These are phyloP conservation scores for Fraxinus dipetala DNA, from an alignment of 305 asterid species.

Conservation along the genomic window DNA sequence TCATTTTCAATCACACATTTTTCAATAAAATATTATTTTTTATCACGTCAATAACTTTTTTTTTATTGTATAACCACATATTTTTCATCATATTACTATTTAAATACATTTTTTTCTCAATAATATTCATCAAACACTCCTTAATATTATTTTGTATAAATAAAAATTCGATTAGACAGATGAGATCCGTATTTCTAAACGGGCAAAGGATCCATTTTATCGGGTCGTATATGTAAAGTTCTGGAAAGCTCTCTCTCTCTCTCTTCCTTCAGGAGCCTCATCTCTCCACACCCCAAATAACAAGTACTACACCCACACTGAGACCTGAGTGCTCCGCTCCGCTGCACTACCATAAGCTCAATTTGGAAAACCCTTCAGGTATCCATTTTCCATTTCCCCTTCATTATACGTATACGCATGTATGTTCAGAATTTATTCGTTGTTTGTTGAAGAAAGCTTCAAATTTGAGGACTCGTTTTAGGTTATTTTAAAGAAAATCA, in stretches of 20 bases:
- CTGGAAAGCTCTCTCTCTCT: conserved; percentile 17
- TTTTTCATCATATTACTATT: too few relatives aligned
- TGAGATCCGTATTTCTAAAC: neutral
- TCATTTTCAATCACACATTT: too few relatives aligned
- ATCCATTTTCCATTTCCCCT: neutral
- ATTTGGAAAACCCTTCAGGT: neutral
- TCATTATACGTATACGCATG: neutral
- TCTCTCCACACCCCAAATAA: neutral
- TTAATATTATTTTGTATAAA: too few relatives aligned
- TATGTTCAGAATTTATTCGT: neutral
- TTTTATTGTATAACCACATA: too few relatives aligned
- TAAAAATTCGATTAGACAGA: neutral
- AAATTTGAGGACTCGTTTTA: neutral
- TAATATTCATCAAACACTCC: too few relatives aligned
- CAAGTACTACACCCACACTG: neutral
- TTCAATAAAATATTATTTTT: too few relatives aligned
- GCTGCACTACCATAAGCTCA: neutral
- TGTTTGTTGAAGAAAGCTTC: neutral
- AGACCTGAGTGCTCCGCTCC: neutral
- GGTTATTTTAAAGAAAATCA: neutral
- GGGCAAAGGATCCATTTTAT: neutral
- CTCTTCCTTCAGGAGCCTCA: conserved; percentile 23
- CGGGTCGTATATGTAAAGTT: conserved; percentile 10
- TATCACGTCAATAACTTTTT: too few relatives aligned
- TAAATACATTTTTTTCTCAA: too few relatives aligned